Evolutionary conservation across 2,329 filamentous ascomycete genomes (phyloP).

Genomic region (Penicillium sp.): DNA sequence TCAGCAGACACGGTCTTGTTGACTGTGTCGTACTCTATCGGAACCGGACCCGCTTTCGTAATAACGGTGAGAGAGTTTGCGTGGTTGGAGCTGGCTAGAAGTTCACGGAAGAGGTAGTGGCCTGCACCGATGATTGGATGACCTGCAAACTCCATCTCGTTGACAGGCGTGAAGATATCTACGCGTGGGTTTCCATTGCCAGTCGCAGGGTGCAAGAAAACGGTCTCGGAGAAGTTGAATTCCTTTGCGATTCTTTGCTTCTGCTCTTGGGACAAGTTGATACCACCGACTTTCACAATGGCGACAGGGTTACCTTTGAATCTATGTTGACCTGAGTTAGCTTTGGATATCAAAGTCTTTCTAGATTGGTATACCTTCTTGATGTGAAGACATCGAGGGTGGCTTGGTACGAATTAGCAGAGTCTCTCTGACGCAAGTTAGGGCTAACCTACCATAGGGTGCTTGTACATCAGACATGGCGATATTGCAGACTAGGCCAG

Average conservation of each 20-base stretch:
- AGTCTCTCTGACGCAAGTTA: not conserved
- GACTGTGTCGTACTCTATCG: slow-evolving; percentile 40
- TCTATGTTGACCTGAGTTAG: not conserved
- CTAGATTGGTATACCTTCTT: not conserved
- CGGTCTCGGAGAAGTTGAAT: slow-evolving; percentile 66
- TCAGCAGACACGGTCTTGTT: slow-evolving; percentile 55
- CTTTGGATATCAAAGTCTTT: not conserved
- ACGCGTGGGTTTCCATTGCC: slow-evolving; percentile 44
- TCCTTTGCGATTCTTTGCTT: slow-evolving; percentile 63
- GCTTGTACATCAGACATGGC: not conserved
- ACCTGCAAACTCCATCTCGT: slow-evolving; percentile 63
- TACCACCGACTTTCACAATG: slow-evolving; percentile 1
- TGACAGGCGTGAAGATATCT: slow-evolving; percentile 60
- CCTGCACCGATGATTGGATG: slow-evolving; percentile 59
- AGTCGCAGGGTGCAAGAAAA: slow-evolving; percentile 57
- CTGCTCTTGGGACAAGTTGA: slow-evolving; percentile 48
- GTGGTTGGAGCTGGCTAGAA: slow-evolving; percentile 6
- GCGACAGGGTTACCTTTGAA: not conserved
- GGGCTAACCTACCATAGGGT: not conserved
- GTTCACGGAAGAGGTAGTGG: slow-evolving; percentile 41
- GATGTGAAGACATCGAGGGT: not conserved
- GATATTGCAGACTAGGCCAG: not conserved
- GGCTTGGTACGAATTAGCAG: not conserved
- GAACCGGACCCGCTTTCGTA: slow-evolving; percentile 48
- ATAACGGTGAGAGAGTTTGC: slow-evolving; percentile 17